Evolutionary conservation across 768 basidiomycete species (phyloP), one percentile per base, ranked within the genome.

Genomic region (Tephrocybe sp.): DNA sequence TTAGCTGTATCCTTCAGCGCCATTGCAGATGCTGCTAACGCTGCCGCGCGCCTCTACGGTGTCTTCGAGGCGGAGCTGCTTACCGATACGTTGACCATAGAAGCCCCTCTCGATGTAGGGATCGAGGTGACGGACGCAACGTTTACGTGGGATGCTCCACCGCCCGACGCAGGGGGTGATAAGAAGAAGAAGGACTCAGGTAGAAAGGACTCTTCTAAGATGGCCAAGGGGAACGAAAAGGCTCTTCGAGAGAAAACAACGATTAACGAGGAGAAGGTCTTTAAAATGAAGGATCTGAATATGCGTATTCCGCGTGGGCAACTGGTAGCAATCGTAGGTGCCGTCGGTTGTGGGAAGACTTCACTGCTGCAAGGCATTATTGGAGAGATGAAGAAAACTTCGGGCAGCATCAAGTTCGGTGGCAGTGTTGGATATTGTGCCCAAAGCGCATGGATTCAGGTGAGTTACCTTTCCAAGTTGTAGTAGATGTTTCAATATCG

Each of bases 381-480:
- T 51, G 88, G 88, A 2, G 92, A 95, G 65, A 95, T 95, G 92
- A 74, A 85, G 51, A 74, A 75, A 56, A 84, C 80, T 0, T 64
- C 69, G 11, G 92, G 92, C 2, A 76, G 68, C 8, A 79, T 90
- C 34, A 74, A 71, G 30, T 89, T 93, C 60, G 86, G 89, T 50
- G 90, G 87, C 0, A 78, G 80, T 9, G 79, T 92, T 9, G 84
- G 83, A 0, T 92, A 94, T 65, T 94, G 89, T 58, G 83, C 86
- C 13, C 94, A 98, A 63, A 84, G 76, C 39, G 87, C 93, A 10
- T 97, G 93, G 92, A 95, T 98, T 51, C 90, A 93, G 67, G 84
- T 79, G 51, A 55, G 52, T 51, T 23, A 13, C 16, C 30, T 51
- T 19, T 47, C 23, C 8, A 39, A 17, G 30, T 48, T 51, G 19